phyloP scores from a whole-genome alignment of 148 eudicot species.

The Fagopyrum homotropicum region DNA sequence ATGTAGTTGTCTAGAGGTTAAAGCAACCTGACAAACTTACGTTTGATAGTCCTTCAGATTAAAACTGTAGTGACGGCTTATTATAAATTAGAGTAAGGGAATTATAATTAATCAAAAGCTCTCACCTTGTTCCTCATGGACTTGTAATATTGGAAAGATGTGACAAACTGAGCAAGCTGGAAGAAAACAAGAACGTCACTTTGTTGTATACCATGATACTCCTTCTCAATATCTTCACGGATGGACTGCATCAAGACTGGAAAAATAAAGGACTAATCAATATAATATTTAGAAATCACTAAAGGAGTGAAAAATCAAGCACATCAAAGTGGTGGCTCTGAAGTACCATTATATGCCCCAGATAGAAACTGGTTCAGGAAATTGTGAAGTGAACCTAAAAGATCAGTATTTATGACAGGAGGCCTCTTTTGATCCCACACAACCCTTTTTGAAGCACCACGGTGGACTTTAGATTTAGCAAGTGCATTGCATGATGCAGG shows the following conservation, averaged over 20 bases:
- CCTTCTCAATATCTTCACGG: conserved; percentile 74
- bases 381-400: conserved; percentile 49
- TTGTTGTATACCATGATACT: conserved; percentile 61
- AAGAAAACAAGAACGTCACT: conserved; percentile 76
- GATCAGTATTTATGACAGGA: conserved; percentile 52
- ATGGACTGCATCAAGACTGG: conserved; percentile 87
- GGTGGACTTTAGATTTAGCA: conserved; percentile 50
- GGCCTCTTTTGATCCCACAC: conserved; percentile 48
- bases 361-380: conserved; percentile 68
- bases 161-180: conserved; percentile 80
- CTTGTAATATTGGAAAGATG: conserved; percentile 74
- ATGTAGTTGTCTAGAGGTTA: background rate
- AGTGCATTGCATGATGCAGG: conserved; percentile 44
- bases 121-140: conserved; percentile 51
- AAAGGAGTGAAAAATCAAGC: background rate
- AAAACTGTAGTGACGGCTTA: background rate
- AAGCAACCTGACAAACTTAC: background rate
- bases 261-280: conserved; percentile 20
- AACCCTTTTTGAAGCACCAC: conserved; percentile 64
- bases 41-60: background rate
- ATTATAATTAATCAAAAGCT: background rate
- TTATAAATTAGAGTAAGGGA: background rate
- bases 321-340: background rate
- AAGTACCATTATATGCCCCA: conserved; percentile 89
- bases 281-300: background rate